A percentile compares a stretch with the other conserved stretches of the same genome.
These are phyloP conservation scores for Coemansia sp. DNA, from an alignment of 192 early-diverging fungal genomes.

Conservation along the genomic window DNA sequence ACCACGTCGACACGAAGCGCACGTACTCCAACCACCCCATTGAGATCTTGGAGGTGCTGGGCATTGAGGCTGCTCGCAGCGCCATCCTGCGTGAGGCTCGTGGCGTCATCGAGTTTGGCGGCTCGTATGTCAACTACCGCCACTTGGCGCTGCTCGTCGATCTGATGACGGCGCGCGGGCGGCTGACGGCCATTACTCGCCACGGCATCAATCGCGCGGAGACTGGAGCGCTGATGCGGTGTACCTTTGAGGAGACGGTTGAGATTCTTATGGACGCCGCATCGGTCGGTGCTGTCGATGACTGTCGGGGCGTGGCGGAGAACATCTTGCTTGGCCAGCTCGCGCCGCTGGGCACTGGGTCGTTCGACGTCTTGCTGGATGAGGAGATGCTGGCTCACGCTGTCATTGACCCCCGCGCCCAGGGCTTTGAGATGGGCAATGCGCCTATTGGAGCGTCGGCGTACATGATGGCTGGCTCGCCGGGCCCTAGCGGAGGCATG, in stretches of 20 bases:
- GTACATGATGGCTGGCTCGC: constrained; percentile 54
- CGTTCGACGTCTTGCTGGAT: constrained; percentile 91
- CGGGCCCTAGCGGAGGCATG: constrained; percentile 61
- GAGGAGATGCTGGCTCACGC: constrained; percentile 84
- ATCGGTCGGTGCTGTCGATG: constrained; percentile 84
- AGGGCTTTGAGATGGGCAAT: constrained; percentile 56
- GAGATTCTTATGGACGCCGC: constrained; percentile 98
- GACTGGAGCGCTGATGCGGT: constrained; percentile 89
- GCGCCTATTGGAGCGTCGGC: constrained; percentile 54
- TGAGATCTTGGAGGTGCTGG: constrained; percentile 89
- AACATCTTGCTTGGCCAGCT: constrained; percentile 98
- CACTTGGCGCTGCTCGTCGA: constrained; percentile 94
- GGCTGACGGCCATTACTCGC: constrained; percentile 94
- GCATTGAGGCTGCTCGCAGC: constrained; percentile 94
- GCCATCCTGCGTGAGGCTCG: constrained; percentile 88
- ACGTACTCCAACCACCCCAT: constrained; percentile 92
- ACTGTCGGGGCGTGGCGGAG: constrained; percentile 95
- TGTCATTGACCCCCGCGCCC: constrained; percentile 55
- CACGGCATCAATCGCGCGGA: constrained; percentile 98
- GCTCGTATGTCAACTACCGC: constrained; percentile 98
- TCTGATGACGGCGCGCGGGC: constrained; percentile 92
- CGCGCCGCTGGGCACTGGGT: constrained; percentile 92
- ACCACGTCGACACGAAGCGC: constrained; percentile 75
- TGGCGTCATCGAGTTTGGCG: constrained; percentile 90
- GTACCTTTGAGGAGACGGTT: constrained; percentile 98